A percentile compares a stretch with the other conserved stretches of the same genome.
phyloP scores from a whole-genome alignment of 176 grass and related monocot genomes.

The Triticum dicoccoides region DNA sequence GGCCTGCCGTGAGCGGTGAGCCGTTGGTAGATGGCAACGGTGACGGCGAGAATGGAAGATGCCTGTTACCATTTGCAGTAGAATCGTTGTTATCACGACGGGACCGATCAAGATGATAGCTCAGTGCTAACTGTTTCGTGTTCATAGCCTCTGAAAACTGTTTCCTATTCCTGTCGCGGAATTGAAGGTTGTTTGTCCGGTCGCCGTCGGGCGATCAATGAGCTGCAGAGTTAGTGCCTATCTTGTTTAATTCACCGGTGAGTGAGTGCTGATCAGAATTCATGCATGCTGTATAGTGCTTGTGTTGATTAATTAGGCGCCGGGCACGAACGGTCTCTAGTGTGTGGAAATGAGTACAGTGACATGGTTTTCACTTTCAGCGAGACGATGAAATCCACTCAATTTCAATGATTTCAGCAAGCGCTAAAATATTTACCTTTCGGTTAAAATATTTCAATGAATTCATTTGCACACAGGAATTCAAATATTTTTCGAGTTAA shows the following conservation, averaged over 20 bases:
- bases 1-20: not conserved
- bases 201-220: not conserved
- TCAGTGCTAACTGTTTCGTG: not conserved
- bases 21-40: not conserved
- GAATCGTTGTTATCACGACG: not conserved
- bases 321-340: too few species aligned
- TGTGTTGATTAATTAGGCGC: not conserved
- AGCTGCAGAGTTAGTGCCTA: not conserved
- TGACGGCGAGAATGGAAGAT: not conserved
- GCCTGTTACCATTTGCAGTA: not conserved
- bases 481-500: too few species aligned
- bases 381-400: too few species aligned
- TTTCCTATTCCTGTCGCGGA: constrained; percentile 1
- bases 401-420: too few species aligned
- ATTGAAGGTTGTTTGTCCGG: not conserved
- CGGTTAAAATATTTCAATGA: too few species aligned
- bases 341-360: not conserved
- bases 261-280: not conserved
- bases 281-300: too few species aligned
- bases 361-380: too few species aligned
- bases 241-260: not conserved
- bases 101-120: not conserved
- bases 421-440: too few species aligned
- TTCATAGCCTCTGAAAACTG: not conserved
- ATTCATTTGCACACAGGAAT: too few species aligned